Conservation (phyloP, 2,329 filamentous ascomycete genomes). For the Beauveria medogensis region DNA sequence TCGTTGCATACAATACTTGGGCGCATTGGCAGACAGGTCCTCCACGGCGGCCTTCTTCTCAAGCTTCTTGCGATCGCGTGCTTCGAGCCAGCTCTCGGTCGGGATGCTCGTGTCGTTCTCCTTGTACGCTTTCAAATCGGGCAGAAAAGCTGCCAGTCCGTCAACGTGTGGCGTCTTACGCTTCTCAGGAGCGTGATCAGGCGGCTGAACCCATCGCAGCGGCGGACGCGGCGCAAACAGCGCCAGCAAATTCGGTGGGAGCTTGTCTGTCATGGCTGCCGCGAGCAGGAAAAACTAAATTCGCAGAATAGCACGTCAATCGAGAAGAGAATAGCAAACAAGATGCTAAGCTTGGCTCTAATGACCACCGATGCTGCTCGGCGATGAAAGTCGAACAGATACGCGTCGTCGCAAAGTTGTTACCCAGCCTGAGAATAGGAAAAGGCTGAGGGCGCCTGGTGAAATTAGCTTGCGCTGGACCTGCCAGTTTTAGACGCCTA, state of each 20-base stretch:
- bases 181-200: constrained; percentile 75
- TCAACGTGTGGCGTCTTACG: constrained; percentile 65
- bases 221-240: constrained; percentile 93
- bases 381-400: background rate
- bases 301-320: background rate
- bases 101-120: constrained; percentile 68
- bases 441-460: background rate
- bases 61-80: constrained; percentile 70
- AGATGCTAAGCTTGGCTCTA: background rate
- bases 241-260: constrained; percentile 83
- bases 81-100: constrained; percentile 89
- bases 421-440: background rate
- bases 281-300: background rate
- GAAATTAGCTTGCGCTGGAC: constrained; percentile 1
- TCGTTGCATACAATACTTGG: constrained; percentile 48
- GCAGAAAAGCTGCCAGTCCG: constrained; percentile 68
- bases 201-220: constrained; percentile 77
- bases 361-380: background rate
- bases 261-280: constrained; percentile 81
- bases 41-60: constrained; percentile 69
- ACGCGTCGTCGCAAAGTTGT: constrained; percentile 10
- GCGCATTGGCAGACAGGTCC: constrained; percentile 53
- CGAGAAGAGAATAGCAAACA: background rate
- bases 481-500: background rate
- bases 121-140: constrained; percentile 67